Conservation (phyloP, 129 eudicot genomes). For the Rutidosis leptorrhynchoides region DNA sequence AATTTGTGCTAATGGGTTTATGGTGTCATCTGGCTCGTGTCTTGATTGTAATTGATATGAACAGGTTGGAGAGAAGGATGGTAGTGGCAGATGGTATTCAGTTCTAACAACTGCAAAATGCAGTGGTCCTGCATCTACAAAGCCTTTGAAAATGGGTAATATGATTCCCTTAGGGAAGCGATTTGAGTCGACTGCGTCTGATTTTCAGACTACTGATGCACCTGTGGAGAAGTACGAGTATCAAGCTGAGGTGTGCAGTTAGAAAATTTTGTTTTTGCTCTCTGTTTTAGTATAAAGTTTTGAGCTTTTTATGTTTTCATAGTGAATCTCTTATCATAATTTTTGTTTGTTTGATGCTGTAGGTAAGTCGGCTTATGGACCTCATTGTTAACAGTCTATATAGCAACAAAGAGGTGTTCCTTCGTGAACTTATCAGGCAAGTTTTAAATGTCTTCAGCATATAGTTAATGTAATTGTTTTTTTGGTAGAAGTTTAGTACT, state of each 20-base stretch:
- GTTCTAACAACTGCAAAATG: constrained; percentile 29
- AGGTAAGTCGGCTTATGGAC: constrained; percentile 98
- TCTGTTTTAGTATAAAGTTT: neutral
- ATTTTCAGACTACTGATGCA: constrained; percentile 46
- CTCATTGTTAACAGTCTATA: constrained; percentile 93
- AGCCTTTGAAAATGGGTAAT: constrained; percentile 33
- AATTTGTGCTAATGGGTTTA: neutral
- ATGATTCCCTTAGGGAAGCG: constrained; percentile 41
- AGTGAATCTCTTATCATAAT: neutral
- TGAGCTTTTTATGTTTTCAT: neutral
- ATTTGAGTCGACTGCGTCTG: constrained; percentile 71
- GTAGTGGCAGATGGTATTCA: constrained; percentile 55
- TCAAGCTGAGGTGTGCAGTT: constrained; percentile 82
- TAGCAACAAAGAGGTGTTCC: constrained; percentile 95
- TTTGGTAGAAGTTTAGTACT: neutral
- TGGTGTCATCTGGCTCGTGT: neutral
- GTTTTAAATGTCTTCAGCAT: neutral
- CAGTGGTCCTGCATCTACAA: constrained; percentile 30
- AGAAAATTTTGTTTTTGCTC: neutral
- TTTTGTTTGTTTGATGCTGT: constrained; percentile 15
- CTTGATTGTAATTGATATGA: constrained; percentile 16
- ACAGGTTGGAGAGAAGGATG: constrained; percentile 50
- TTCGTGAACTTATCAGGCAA: constrained; percentile 95
- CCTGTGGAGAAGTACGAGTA: constrained; percentile 83
- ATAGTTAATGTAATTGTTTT: constrained; percentile 5